Conservation (phyloP, 129 eudicot genomes). For the Sambucus nigra region DNA sequence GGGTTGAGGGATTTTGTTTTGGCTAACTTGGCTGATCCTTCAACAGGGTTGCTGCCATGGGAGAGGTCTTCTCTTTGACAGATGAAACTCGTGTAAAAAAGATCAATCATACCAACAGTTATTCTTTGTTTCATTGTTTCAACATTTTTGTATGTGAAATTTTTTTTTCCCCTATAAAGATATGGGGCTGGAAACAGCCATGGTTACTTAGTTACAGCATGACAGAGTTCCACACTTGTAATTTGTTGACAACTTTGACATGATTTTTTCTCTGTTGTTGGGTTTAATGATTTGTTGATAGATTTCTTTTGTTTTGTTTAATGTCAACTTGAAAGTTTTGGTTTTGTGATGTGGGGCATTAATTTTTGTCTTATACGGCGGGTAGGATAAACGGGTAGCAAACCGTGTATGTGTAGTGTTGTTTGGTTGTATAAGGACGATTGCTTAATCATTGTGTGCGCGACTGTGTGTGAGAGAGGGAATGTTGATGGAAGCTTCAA, state of each 20-base stretch:
- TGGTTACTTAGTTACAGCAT: not conserved
- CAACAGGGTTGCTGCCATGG: constrained; percentile 82
- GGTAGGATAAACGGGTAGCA: too few relatives aligned
- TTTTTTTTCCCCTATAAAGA: constrained; percentile 8
- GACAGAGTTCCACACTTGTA: constrained; percentile 9
- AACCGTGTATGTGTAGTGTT: too few relatives aligned
- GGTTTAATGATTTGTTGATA: constrained; percentile 2
- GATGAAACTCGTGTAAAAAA: constrained; percentile 15
- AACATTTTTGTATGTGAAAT: not conserved
- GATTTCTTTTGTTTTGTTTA: not conserved
- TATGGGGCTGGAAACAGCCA: not conserved
- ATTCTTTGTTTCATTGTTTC: constrained; percentile 9
- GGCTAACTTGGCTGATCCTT: constrained; percentile 63
- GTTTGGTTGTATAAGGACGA: not conserved
- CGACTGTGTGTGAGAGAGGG: not conserved
- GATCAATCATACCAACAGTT: constrained; percentile 5
- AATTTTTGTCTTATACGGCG: too few relatives aligned
- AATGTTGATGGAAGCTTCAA: not conserved
- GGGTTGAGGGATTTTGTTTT: constrained; percentile 75
- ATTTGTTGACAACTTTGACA: constrained; percentile 7
- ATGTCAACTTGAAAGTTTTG: not conserved
- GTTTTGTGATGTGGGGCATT: too few relatives aligned
- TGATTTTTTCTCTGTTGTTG: not conserved
- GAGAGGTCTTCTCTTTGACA: constrained; percentile 26
- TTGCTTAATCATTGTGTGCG: not conserved